Conservation (phyloP, 1,139 yeast genomes). For the Casaregolazyma lundiana region DNA sequence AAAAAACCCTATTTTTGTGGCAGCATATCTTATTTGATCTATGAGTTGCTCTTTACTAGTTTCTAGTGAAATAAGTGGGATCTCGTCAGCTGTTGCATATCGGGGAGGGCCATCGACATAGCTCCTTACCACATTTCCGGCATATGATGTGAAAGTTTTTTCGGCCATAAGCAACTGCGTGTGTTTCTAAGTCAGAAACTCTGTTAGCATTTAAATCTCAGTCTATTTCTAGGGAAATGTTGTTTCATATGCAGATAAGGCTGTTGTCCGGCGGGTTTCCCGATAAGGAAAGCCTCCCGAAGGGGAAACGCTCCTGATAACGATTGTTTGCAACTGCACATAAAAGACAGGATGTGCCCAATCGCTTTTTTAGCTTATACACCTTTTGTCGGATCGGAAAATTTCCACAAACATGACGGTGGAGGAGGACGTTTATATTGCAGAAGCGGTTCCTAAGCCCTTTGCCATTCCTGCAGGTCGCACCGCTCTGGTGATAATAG, state of each 20-base stretch:
- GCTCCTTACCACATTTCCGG: constrained; percentile 8
- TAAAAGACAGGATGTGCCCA: too few relatives aligned
- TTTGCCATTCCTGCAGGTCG: constrained; percentile 26
- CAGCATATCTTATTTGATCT: constrained; percentile 13
- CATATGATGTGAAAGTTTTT: constrained; percentile 11
- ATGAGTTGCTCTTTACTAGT: constrained; percentile 5
- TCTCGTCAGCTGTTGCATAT: constrained; percentile 6
- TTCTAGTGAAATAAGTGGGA: constrained; percentile 9
- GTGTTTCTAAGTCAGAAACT: too few relatives aligned
- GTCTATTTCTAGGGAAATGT: too few relatives aligned
- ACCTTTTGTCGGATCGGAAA: too few relatives aligned
- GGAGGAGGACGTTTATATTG: background rate
- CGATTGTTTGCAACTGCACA: too few relatives aligned
- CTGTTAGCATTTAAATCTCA: too few relatives aligned
- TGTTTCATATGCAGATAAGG: too few relatives aligned
- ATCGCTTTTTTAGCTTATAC: too few relatives aligned
- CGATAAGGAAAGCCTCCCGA: too few relatives aligned
- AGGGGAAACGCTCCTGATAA: too few relatives aligned
- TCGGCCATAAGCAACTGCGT: background rate
- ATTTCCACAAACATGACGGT: background rate
- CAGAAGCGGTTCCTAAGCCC: constrained; percentile 25
- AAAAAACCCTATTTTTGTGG: constrained; percentile 29
- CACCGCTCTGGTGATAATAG: constrained; percentile 29
- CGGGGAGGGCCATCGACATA: constrained; percentile 5
- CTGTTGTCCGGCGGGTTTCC: too few relatives aligned